phyloP scores from a whole-genome alignment of 2,329 filamentous ascomycete genomes.

The Chaetothyriales sp. region DNA sequence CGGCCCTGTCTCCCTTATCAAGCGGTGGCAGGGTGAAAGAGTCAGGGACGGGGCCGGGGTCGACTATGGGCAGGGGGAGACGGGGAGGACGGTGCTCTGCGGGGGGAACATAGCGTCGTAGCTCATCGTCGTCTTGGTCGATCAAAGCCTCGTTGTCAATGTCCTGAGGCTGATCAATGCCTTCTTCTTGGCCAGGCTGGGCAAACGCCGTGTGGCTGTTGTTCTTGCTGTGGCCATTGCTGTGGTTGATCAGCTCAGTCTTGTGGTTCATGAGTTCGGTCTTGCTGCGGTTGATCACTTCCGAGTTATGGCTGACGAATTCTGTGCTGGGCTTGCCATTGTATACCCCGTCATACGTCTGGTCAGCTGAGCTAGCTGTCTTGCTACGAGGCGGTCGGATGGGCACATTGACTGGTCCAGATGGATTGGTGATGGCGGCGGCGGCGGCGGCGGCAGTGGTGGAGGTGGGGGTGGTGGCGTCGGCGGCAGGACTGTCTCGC shows the following conservation, averaged over 20 bases:
- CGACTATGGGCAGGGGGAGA: slow-evolving; percentile 81
- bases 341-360: not conserved
- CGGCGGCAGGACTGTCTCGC: not conserved
- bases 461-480: too few relatives aligned
- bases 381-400: not conserved
- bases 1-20: slow-evolving; percentile 41
- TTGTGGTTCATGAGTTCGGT: too few relatives aligned
- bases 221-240: too few relatives aligned
- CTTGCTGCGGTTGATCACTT: too few relatives aligned
- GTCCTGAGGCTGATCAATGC: slow-evolving; percentile 3
- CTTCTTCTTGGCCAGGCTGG: not conserved
- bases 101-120: slow-evolving; percentile 11
- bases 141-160: slow-evolving; percentile 6
- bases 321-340: not conserved
- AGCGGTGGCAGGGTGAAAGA: slow-evolving; percentile 71
- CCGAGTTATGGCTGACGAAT: too few relatives aligned
- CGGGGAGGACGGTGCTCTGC: slow-evolving; percentile 49
- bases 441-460: not conserved
- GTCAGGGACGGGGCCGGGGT: slow-evolving; percentile 75
- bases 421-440: not conserved
- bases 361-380: not conserved
- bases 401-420: not conserved
- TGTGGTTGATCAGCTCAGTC: too few relatives aligned
- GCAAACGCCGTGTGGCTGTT: not conserved
- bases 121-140: slow-evolving; percentile 8